Evolutionary conservation across 2,329 filamentous ascomycete species (phyloP), one percentile per base, ranked within the genome.

Genomic region (Sporothrix dimorphospora): DNA sequence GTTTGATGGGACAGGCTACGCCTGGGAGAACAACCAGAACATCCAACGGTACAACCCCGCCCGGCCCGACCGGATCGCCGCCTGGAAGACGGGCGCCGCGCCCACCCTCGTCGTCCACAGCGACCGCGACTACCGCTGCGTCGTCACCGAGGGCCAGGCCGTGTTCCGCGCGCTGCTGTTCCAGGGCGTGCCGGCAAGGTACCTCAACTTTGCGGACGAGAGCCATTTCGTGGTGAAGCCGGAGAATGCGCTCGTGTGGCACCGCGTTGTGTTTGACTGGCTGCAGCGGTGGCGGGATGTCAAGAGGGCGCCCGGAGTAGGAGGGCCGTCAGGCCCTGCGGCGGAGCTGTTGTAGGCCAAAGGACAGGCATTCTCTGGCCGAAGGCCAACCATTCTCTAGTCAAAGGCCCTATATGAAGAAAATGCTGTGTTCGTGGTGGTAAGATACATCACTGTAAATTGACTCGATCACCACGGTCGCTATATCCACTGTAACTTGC

Each of bases 31-130:
- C 75, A 77, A 80, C 21, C 81, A 82, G 9, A 83, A 83, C 72
- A 82, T 86, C 70, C 81, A 85, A n/a, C 81, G 81, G 67, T 88
- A 82, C 80, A 86, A 88, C 73, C 86, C 86, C 0, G 80, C 84
- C 2, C 81, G 82, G 1, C 78, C 80, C 1, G 78, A 82, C 66
- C 80, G 84, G 16, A 81, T 88, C 61, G 77, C 83, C 19, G 85
- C 91, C 72, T 94, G 91, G 90, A 80, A 83, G 4, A 30, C 77
- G 75, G 3, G 45, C 12, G 81, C 81, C 16, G 81, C 91, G 1
- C 92, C 92, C 6, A 91, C 92, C 76, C 83, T 94, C 51, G 85
- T 94, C 72, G 90, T 94, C 51, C 92, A 94, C 81, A 90, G 86
- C 75, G 89, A 91, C 74, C 83, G 88, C 57, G 92, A 94, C 78